Evolutionary conservation across 768 basidiomycete species (phyloP).

Genomic region (Psilocybe subaeruginosa): DNA sequence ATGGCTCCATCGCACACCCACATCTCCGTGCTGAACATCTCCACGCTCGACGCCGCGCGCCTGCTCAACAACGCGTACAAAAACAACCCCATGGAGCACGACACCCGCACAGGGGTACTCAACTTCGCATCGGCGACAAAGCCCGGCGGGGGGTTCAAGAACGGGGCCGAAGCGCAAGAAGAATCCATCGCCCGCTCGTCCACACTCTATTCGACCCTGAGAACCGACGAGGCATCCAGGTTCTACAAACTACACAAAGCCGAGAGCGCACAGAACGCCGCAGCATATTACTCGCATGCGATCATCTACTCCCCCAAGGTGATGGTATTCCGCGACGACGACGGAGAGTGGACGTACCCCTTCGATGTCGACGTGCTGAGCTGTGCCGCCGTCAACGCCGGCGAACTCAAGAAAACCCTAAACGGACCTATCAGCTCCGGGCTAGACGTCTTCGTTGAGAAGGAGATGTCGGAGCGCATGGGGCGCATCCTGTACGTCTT

Average conservation of each 20-base stretch:
- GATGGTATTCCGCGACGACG: slow-evolving; percentile 64
- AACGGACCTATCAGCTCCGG: slow-evolving; percentile 18
- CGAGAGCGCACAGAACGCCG: slow-evolving; percentile 35
- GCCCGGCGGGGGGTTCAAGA: slow-evolving; percentile 77
- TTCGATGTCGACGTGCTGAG: slow-evolving; percentile 68
- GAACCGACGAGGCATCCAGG: slow-evolving; percentile 50
- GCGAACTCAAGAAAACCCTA: slow-evolving; percentile 35
- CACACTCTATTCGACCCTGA: slow-evolving; percentile 66
- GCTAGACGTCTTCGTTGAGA: slow-evolving; percentile 45
- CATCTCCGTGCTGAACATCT: slow-evolving; percentile 59
- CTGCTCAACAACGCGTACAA: slow-evolving; percentile 27
- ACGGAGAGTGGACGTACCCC: slow-evolving; percentile 58
- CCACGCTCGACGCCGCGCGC: slow-evolving; percentile 66
- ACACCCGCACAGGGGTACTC: slow-evolving; percentile 57
- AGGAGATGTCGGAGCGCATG: slow-evolving; percentile 70
- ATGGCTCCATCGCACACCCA: slow-evolving; percentile 22
- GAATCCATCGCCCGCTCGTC: slow-evolving; percentile 81
- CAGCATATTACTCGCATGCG: slow-evolving; percentile 74
- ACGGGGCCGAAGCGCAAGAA: slow-evolving; percentile 78
- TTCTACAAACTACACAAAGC: slow-evolving; percentile 65
- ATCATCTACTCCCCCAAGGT: slow-evolving; percentile 77
- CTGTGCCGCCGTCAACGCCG: slow-evolving; percentile 77
- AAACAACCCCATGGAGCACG: slow-evolving; percentile 16
- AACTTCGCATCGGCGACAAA: slow-evolving; percentile 80
- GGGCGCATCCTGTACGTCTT: slow-evolving; percentile 63